Evolutionary conservation across 2,329 filamentous ascomycete species (phyloP), one percentile per base, ranked within the genome.

Genomic region (Aspergillus tamarii): DNA sequence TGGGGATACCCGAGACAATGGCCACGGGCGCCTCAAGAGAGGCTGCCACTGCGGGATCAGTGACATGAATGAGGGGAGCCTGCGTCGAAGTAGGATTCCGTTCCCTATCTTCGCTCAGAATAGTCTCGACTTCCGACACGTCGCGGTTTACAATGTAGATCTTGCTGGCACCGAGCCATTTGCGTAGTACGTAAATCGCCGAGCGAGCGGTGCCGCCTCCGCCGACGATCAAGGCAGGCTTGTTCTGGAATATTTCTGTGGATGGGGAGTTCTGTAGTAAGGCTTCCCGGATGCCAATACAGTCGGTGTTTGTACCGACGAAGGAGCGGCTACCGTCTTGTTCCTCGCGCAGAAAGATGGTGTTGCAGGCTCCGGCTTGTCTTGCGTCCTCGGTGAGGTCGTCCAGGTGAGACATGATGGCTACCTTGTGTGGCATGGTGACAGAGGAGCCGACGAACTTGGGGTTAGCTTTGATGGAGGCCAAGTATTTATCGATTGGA

Each of bases 371-470:
- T 55, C 91, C 91, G 26, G 93, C 89, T 41, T 89, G 88, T 57
- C 85, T 84, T 69, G 88, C 91, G 77, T 93, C 90, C 26, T 87
- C 84, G 8, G 91, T 93, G 43, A 94, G 81, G 60, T 89, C 86
- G 72, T 94, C 91, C 10, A 94, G 84, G 69, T 92, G 84, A 0
- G 87, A 83, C 64, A 94, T 86, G 73, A 94, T 92, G 70, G 87
- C 84, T 30, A 94, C 87, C 77, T 95, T 94, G 82, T 92, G 89
- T 0, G 92, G 92, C 91, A 94, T 95, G 23, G 91, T 94, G 43
- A 94, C 88, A 4, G 89, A 88, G 26, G 89, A 87, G 60, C 89
- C 89, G 86, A 80, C 74, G 60, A 80, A 79, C 61, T 80, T 80
- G 45, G 76, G 73, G 62, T 80, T 77, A 46, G 71, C 64, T 45